Percentiles rank a stretch among this genome's conserved stretches.
Evolutionary conservation across 2,329 filamentous ascomycete species (phyloP).

Genomic region (Aspergillus unguis): DNA sequence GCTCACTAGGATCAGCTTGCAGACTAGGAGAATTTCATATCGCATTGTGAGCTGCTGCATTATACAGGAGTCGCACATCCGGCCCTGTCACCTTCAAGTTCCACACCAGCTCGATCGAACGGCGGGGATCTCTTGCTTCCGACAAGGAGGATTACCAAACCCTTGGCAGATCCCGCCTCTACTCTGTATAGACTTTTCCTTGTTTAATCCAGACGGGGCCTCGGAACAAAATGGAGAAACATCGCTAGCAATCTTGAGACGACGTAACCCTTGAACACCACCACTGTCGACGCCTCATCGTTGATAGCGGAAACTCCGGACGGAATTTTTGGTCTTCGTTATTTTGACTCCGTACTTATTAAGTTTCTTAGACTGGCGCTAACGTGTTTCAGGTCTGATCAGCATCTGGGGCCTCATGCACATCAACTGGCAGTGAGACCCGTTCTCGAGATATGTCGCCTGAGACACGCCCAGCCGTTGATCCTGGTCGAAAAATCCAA

Average conservation of each 20-base stretch:
- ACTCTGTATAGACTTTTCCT: constrained; percentile 13
- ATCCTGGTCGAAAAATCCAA: not conserved
- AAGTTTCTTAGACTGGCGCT: constrained; percentile 2
- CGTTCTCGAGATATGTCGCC: constrained; percentile 6
- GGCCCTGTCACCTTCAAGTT: not conserved
- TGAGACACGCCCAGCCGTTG: not conserved
- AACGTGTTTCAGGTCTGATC: constrained; percentile 22
- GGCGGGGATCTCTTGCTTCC: constrained; percentile 18
- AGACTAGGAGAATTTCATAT: not conserved
- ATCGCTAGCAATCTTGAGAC: not conserved
- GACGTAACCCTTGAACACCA: constrained; percentile 1
- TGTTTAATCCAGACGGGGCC: not conserved
- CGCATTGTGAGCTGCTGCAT: not conserved
- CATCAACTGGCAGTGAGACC: constrained; percentile 13
- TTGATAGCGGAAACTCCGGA: not conserved
- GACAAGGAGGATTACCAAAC: constrained; percentile 21
- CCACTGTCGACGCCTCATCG: not conserved
- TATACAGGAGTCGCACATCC: not conserved
- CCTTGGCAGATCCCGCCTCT: constrained; percentile 33
- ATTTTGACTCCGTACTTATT: constrained; percentile 2
- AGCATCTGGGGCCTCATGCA: constrained; percentile 19
- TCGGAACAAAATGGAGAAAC: not conserved
- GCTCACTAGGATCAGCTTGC: not conserved
- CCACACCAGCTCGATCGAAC: constrained; percentile 11
- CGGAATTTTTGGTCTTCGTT: not conserved